Conservation (phyloP, 352 stramenopile species). For the Globisporangium nodosum region DNA sequence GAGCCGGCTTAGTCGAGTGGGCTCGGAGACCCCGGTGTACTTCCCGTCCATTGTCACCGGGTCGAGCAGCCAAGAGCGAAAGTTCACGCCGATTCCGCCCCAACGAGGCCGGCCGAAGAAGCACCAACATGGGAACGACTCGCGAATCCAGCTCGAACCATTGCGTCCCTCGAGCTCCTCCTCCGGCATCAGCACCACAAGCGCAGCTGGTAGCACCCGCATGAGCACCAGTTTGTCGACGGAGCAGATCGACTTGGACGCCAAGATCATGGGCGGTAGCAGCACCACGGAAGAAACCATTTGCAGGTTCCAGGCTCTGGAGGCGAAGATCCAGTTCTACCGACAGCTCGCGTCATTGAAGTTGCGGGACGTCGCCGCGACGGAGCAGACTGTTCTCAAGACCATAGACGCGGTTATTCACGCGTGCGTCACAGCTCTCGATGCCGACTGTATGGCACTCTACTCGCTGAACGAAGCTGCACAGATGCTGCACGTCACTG, state of each 20-base stretch:
- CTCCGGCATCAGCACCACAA: conserved; percentile 6
- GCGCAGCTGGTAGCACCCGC: neutral
- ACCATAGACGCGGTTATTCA: conserved; percentile 38
- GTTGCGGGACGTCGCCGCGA: conserved; percentile 33
- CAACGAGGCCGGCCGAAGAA: conserved; percentile 57
- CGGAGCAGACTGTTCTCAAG: conserved; percentile 37
- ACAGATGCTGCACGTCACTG: conserved; percentile 35
- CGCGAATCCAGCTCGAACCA: conserved; percentile 58
- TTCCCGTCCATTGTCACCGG: conserved; percentile 47
- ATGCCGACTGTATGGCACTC: conserved; percentile 43
- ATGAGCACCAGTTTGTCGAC: conserved; percentile 36
- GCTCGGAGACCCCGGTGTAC: conserved; percentile 33
- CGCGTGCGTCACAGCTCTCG: conserved; percentile 28
- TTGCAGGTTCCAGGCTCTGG: conserved; percentile 24
- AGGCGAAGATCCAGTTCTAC: conserved; percentile 57
- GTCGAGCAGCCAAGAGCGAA: conserved; percentile 16
- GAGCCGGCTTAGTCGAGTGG: conserved; percentile 29
- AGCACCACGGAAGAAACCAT: conserved; percentile 35
- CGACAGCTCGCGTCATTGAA: conserved; percentile 44
- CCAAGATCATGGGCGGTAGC: conserved; percentile 26
- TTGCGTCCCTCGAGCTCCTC: conserved; percentile 33
- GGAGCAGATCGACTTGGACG: conserved; percentile 34
- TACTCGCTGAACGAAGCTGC: conserved; percentile 44
- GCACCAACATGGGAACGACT: conserved; percentile 37
- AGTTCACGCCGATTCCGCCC: conserved; percentile 46